A percentile compares a stretch with the other conserved stretches of the same genome.
phyloP scores from a whole-genome alignment of 257 asterid genomes.

The Craterostigma plantagineum region DNA sequence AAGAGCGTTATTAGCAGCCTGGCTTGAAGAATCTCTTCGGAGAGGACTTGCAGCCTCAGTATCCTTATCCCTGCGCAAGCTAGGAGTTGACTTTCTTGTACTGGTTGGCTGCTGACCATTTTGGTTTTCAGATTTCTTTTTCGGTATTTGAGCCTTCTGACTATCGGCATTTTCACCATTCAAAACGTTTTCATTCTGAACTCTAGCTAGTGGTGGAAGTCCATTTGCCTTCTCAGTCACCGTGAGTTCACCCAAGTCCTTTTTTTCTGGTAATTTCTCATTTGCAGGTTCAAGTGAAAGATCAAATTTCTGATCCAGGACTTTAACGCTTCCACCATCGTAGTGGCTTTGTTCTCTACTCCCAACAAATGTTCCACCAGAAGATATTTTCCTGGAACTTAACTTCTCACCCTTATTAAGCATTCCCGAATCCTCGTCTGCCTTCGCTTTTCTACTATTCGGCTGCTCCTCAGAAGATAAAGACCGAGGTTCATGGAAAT shows the following conservation, averaged over 20 bases:
- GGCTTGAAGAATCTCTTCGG: constrained; percentile 70
- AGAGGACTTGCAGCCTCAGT: constrained; percentile 60
- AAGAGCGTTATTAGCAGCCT: constrained; percentile 64
- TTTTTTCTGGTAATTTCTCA: constrained; percentile 38
- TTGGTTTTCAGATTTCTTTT: constrained; percentile 40
- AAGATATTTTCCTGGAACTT: constrained; percentile 31
- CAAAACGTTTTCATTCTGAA: constrained; percentile 30
- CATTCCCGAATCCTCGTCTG: constrained; percentile 29
- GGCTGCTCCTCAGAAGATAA: constrained; percentile 30
- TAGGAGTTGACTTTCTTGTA: constrained; percentile 43
- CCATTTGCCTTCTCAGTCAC: constrained; percentile 47
- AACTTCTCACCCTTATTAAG: constrained; percentile 30
- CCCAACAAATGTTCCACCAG: constrained; percentile 31
- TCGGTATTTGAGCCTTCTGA: constrained; percentile 26
- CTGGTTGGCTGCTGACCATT: constrained; percentile 39
- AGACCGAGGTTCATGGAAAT: constrained; percentile 27
- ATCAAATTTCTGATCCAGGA: constrained; percentile 33
- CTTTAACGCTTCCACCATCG: constrained; percentile 25
- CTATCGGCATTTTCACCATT: constrained; percentile 28
- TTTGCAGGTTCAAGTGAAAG: constrained; percentile 22
- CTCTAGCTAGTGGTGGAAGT: constrained; percentile 60
- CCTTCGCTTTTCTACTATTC: constrained; percentile 44
- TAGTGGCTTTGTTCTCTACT: constrained; percentile 26
- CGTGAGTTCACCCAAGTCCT: constrained; percentile 22
- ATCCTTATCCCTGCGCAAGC: constrained; percentile 41